Evolutionary conservation across 805 yeast species (phyloP).

Genomic region (Torulaspora indica): DNA sequence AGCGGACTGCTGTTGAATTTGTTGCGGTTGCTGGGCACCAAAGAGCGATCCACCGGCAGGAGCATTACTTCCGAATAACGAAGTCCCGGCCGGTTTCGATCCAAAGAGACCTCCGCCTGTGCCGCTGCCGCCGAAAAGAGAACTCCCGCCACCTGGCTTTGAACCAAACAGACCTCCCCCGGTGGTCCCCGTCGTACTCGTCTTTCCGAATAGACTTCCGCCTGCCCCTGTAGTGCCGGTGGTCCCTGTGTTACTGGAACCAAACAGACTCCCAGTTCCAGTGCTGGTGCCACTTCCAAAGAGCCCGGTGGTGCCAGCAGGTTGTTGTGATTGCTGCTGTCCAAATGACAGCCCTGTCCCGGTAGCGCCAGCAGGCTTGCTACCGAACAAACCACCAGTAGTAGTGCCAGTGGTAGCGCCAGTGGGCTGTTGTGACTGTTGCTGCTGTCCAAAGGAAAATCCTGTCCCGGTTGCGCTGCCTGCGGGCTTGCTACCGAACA

Average conservation of each 20-base stretch:
- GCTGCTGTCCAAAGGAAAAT: conserved; percentile 32
- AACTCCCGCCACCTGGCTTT: background rate
- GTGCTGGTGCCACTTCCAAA: conserved; percentile 7
- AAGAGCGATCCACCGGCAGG: conserved; percentile 16
- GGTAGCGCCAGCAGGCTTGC: conserved; percentile 22
- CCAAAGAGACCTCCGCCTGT: conserved; percentile 38
- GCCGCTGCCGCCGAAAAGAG: too few species aligned
- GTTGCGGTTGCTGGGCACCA: conserved; percentile 22
- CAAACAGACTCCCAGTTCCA: conserved; percentile 35
- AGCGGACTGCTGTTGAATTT: conserved; percentile 35
- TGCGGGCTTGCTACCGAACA: conserved; percentile 23
- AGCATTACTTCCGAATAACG: conserved; percentile 34
- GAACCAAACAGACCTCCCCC: conserved; percentile 31
- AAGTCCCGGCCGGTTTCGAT: conserved; percentile 17
- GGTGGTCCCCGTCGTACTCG: background rate
- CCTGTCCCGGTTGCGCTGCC: conserved; percentile 28
- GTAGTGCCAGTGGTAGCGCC: conserved; percentile 4
- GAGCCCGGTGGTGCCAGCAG: background rate
- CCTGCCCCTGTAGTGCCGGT: conserved; percentile 18
- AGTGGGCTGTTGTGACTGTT: conserved; percentile 9
- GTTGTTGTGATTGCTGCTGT: too few species aligned
- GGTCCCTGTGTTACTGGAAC: conserved; percentile 16
- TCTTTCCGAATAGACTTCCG: conserved; percentile 37
- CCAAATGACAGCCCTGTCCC: conserved; percentile 37
- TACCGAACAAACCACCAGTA: background rate